A percentile compares a stretch with the other conserved stretches of the same genome.
phyloP scores from a whole-genome alignment of 148 eudicot genomes.

The Nyssa sinensis region DNA sequence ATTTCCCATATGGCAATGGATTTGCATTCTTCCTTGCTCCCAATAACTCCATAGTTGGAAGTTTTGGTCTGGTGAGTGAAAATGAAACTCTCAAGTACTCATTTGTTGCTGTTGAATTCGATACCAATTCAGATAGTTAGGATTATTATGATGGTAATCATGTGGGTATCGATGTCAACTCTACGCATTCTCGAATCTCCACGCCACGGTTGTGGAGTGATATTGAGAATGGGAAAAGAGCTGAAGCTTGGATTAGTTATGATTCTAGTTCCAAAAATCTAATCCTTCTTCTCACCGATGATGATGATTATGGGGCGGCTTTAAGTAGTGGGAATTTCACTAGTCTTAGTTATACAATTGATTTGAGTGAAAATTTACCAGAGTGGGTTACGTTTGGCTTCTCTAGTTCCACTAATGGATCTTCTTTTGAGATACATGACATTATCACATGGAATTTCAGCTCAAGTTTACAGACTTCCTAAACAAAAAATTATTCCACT shows the following conservation, averaged over 20 bases:
- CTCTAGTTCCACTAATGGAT: neutral
- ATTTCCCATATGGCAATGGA: neutral
- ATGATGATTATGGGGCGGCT: neutral
- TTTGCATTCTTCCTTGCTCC: neutral
- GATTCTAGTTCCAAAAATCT: neutral
- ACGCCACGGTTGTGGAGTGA: neutral
- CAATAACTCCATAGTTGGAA: neutral
- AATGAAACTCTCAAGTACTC: neutral
- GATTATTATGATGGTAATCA: slow-evolving; percentile 1
- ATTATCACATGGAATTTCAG: neutral
- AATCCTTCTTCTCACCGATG: neutral
- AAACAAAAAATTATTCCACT: too few relatives aligned
- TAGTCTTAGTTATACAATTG: neutral
- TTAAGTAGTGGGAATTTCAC: neutral
- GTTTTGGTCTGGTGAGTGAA: neutral
- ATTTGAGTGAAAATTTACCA: neutral
- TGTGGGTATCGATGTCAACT: neutral
- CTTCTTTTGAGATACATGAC: neutral
- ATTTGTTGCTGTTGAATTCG: slow-evolving; percentile 26
- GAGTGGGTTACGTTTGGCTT: neutral
- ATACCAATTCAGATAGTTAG: slow-evolving; percentile 12
- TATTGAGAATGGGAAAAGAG: neutral
- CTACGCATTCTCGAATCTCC: neutral
- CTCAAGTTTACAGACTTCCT: neutral
- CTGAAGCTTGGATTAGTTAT: neutral